Evolutionary conservation across 768 basidiomycete genomes (phyloP), one percentile per base, ranked within the genome.

Genomic region (Amanita rimosa): DNA sequence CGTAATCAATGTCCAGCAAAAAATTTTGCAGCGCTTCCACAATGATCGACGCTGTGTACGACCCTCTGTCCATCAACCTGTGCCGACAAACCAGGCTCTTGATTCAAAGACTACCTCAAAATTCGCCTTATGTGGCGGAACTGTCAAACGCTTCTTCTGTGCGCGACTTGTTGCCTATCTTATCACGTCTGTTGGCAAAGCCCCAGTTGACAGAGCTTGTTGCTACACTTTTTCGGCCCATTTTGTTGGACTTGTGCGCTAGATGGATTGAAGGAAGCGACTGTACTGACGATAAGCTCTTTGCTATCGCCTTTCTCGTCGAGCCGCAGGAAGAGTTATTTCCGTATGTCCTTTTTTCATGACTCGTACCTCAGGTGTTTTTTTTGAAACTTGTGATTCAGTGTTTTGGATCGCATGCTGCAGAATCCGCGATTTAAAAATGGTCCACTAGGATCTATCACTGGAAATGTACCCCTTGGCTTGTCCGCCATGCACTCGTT

Each of bases 231-330:
- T 97, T 86, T 65, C 69, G 85, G 52, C 93, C 94, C 3, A 64
- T 97, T 46, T 62, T 91, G 34, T 57, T 85, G 22, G 87, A 95
- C 62, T 65, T 98, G 21, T 83, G 82, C 57, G 85, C 85, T 3
- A 66, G 86, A 57, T 96, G 90, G 91, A 60, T 94, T 36, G 67
- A 82, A n/a, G 66, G 71, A 51, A 58, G 72, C 29, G 64, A 70
- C 19, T 73, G 78, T 48, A 43, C 21, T 16, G 72, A 75, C 34
- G 72, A 75, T 56, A 64, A 60, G 44, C 53, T 63, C 81, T 41
- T 66, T 73, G 81, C 82, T 3, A 64, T 85, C n/a, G 79, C 73
- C 56, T 63, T 76, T 50, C 64, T 89, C 48, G 57, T 87, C 22
- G 81, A 85, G 67, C 68, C 74, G 27, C 81, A 86, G 54, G 75